phyloP scores from a whole-genome alignment of 441 rosid genomes.

The Populus hybrid region DNA sequence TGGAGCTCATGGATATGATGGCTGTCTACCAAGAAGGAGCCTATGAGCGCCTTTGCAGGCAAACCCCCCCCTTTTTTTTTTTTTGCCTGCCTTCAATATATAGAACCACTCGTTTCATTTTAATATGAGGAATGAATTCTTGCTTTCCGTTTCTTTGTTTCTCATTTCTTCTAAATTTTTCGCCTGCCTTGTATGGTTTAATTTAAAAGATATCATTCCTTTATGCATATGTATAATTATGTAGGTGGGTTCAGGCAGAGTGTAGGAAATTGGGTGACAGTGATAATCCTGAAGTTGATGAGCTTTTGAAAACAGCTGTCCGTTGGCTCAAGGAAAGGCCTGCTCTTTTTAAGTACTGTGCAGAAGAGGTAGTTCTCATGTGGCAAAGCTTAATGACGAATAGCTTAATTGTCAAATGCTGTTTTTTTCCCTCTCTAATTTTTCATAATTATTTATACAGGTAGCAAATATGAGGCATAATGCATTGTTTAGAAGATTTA shows the following conservation, averaged over 20 bases:
- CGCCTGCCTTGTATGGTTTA: neutral
- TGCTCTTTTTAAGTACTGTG: conserved; percentile 95
- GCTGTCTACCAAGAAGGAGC: conserved; percentile 99
- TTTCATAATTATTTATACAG: conserved; percentile 33
- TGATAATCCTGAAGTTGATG: conserved; percentile 90
- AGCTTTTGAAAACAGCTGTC: conserved; percentile 78
- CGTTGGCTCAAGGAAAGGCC: conserved; percentile 92
- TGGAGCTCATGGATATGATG: conserved; percentile 99
- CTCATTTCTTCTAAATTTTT: neutral
- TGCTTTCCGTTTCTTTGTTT: neutral
- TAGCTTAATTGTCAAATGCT: neutral
- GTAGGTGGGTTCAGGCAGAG: conserved; percentile 98
- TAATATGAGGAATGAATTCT: neutral
- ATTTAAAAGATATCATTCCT: neutral
- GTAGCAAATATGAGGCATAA: conserved; percentile 96
- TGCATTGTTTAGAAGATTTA: conserved; percentile 92
- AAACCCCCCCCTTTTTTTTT: conserved; percentile 11
- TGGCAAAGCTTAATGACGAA: conserved; percentile 13
- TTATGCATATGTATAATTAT: too few relatives aligned
- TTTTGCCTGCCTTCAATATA: neutral
- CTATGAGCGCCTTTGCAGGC: conserved; percentile 98
- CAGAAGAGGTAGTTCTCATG: conserved; percentile 80
- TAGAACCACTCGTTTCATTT: neutral
- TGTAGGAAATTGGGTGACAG: conserved; percentile 91
- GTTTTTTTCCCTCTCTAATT: neutral